These are phyloP conservation scores for Tetraselmis chui DNA, from an alignment of 139 green algal species.

Conservation along the genomic window DNA sequence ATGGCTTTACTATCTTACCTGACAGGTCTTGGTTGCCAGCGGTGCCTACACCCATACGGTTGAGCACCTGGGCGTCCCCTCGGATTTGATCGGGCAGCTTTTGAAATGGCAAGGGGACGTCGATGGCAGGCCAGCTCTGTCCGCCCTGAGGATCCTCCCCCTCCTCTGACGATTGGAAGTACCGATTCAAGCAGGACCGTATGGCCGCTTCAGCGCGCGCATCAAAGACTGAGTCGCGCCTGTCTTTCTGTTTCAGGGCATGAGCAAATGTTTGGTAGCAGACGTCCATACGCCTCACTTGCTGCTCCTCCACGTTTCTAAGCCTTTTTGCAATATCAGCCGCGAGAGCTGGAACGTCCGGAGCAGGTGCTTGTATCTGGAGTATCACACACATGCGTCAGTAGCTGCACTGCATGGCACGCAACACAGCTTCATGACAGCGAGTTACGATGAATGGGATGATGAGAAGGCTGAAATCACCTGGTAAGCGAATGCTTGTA, in stretches of 20 bases:
- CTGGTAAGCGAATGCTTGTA: slow-evolving; percentile 36
- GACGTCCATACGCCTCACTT: neutral
- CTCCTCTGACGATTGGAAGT: neutral
- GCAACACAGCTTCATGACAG: too few relatives aligned
- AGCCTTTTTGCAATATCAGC: neutral
- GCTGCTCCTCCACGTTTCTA: neutral
- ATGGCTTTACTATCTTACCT: too few relatives aligned
- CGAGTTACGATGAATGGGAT: too few relatives aligned
- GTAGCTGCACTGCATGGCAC: too few relatives aligned
- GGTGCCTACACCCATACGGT: neutral
- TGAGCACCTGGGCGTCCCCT: neutral
- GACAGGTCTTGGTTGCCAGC: neutral
- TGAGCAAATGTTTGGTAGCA: neutral
- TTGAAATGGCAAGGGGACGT: neutral
- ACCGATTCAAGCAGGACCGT: neutral
- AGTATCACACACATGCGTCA: too few relatives aligned
- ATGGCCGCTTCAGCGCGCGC: neutral
- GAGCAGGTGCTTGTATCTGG: neutral
- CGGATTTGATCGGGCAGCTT: neutral
- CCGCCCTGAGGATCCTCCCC: neutral
- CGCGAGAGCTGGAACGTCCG: neutral
- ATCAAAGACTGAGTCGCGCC: neutral
- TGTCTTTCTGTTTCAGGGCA: neutral
- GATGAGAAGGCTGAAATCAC: too few relatives aligned
- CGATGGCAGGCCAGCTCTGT: too few relatives aligned